Evolutionary conservation across 2,329 filamentous ascomycete genomes (phyloP).

Genomic region (Celoporthe dispersa): DNA sequence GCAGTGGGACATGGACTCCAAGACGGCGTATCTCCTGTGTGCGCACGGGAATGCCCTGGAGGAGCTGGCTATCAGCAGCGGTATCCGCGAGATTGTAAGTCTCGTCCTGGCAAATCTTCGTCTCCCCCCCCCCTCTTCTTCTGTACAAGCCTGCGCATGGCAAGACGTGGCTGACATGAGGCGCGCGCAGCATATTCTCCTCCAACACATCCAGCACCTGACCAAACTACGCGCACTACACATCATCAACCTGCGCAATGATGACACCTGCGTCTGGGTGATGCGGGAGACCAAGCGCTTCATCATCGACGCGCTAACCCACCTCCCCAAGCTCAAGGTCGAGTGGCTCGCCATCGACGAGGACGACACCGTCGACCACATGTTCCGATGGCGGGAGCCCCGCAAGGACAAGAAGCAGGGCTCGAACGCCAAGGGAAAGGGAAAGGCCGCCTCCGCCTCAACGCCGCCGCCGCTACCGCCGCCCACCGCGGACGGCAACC

Average conservation of each 20-base stretch:
- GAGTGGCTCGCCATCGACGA: slow-evolving; percentile 63
- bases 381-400: slow-evolving; percentile 47
- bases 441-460: slow-evolving; percentile 36
- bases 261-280: slow-evolving; percentile 61
- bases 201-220: slow-evolving; percentile 60
- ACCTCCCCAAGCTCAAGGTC: slow-evolving; percentile 58
- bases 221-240: slow-evolving; percentile 58
- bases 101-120: background rate
- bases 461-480: background rate
- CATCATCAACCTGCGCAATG: slow-evolving; percentile 57
- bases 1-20: slow-evolving; percentile 62
- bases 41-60: slow-evolving; percentile 52
- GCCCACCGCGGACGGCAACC: slow-evolving; percentile 20
- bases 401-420: slow-evolving; percentile 36
- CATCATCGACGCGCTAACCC: slow-evolving; percentile 60
- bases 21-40: slow-evolving; percentile 59
- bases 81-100: slow-evolving; percentile 58
- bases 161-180: slow-evolving; percentile 26
- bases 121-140: background rate
- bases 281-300: slow-evolving; percentile 62
- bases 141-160: background rate
- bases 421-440: slow-evolving; percentile 39
- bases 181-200: slow-evolving; percentile 55
- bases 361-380: slow-evolving; percentile 51
- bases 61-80: slow-evolving; percentile 61